Evolutionary conservation across 2,329 filamentous ascomycete genomes (phyloP).

Genomic region (Beauveria sp.): DNA sequence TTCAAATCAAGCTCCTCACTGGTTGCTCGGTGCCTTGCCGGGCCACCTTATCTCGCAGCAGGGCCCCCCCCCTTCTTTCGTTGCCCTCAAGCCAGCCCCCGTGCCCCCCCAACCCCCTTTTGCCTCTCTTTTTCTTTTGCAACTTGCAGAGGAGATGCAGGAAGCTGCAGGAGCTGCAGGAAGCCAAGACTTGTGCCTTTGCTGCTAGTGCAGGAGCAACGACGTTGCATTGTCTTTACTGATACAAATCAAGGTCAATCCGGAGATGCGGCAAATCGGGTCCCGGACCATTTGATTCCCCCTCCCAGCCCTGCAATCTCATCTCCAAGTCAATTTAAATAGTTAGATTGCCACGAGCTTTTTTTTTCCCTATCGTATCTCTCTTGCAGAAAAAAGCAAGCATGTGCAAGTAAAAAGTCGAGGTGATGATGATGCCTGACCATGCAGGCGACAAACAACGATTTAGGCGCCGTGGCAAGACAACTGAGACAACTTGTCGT

Average conservation of each 20-base stretch:
- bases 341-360: constrained; percentile 1
- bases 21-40: not conserved
- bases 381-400: not conserved
- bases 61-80: not conserved
- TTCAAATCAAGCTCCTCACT: not conserved
- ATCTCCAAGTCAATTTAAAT: not conserved
- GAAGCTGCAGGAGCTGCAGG: not conserved
- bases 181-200: not conserved
- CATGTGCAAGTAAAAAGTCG: too few species aligned
- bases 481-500: too few species aligned
- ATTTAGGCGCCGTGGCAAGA: too few species aligned
- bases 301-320: constrained; percentile 4
- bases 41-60: not conserved
- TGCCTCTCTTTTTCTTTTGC: not conserved
- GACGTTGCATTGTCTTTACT: constrained; percentile 1
- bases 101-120: not conserved
- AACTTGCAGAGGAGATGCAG: too few species aligned
- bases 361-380: not conserved
- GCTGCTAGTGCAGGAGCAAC: not conserved
- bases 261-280: constrained; percentile 10
- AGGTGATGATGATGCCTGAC: too few species aligned
- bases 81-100: too few species aligned
- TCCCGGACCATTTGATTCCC: not conserved
- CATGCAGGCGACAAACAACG: too few species aligned
- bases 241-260: not conserved